Evolutionary conservation across 768 basidiomycete genomes (phyloP).

Genomic region (Boletus reticuloceps): DNA sequence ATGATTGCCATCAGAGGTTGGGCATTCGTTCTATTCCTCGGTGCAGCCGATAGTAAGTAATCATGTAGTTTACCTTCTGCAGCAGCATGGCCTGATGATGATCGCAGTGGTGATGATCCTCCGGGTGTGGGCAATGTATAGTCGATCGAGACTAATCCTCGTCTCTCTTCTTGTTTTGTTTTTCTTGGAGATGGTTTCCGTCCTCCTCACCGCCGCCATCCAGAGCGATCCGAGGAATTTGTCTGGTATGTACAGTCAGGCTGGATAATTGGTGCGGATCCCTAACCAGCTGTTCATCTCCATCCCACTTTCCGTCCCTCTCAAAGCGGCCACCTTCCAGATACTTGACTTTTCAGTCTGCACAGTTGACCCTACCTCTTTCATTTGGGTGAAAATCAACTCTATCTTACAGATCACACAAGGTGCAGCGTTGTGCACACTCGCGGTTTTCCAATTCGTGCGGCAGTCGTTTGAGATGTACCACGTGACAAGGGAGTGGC

Average conservation of each 20-base stretch:
- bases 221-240: not conserved
- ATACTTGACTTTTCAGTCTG: not conserved
- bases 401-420: not conserved
- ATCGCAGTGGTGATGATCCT: constrained; percentile 1
- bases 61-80: not conserved
- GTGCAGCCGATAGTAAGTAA: constrained; percentile 6
- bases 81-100: not conserved
- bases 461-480: not conserved
- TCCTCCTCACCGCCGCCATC: not conserved
- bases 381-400: not conserved
- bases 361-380: not conserved
- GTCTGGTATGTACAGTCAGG: not conserved
- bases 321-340: not conserved
- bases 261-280: not conserved
- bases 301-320: not conserved
- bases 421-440: not conserved
- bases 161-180: not conserved
- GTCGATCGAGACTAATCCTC: not conserved
- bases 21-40: not conserved
- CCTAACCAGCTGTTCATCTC: not conserved
- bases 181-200: not conserved
- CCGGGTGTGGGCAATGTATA: not conserved
- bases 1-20: not conserved
- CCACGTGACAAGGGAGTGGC: not conserved
- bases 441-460: not conserved